Evolutionary conservation across 352 stramenopile species (phyloP).

Genomic region (Phytophthora sp.): DNA sequence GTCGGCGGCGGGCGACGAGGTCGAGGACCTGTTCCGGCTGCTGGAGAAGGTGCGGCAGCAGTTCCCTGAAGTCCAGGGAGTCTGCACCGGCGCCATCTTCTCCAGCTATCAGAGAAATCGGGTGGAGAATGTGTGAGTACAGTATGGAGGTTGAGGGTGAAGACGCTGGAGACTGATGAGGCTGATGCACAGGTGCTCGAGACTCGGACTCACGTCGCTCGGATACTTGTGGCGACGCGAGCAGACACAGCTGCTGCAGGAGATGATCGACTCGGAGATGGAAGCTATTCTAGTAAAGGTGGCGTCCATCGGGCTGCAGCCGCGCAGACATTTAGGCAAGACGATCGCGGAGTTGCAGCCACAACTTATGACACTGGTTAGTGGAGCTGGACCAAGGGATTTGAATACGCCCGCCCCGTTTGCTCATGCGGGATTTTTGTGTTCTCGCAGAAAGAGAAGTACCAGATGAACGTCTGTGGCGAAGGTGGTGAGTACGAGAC

Average conservation of each 20-base stretch:
- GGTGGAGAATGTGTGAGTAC: constrained; percentile 94
- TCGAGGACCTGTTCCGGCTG: constrained; percentile 97
- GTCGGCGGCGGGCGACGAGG: constrained; percentile 92
- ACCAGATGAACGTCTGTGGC: constrained; percentile 98
- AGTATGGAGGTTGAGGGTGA: not conserved
- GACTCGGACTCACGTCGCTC: constrained; percentile 94
- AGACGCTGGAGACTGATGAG: too few species aligned
- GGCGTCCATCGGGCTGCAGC: constrained; percentile 92
- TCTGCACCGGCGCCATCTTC: constrained; percentile 98
- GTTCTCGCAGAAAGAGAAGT: constrained; percentile 87
- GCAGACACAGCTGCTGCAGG: constrained; percentile 91
- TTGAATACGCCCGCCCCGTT: constrained; percentile 6
- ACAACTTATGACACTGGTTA: constrained; percentile 89
- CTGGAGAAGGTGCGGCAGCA: constrained; percentile 83
- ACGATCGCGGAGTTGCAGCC: constrained; percentile 88
- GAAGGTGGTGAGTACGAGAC: constrained; percentile 99
- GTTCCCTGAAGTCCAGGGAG: constrained; percentile 90
- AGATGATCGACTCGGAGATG: constrained; percentile 95
- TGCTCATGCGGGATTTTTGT: constrained; percentile 11
- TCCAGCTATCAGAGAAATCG: constrained; percentile 99
- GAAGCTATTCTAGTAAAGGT: constrained; percentile 98
- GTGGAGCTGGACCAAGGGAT: not conserved
- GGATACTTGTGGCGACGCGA: constrained; percentile 96
- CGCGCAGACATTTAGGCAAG: constrained; percentile 81
- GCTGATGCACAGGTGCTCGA: constrained; percentile 69